Evolutionary conservation across 176 grass and related monocot genomes (phyloP).

Genomic region (Hordeum vulgare): DNA sequence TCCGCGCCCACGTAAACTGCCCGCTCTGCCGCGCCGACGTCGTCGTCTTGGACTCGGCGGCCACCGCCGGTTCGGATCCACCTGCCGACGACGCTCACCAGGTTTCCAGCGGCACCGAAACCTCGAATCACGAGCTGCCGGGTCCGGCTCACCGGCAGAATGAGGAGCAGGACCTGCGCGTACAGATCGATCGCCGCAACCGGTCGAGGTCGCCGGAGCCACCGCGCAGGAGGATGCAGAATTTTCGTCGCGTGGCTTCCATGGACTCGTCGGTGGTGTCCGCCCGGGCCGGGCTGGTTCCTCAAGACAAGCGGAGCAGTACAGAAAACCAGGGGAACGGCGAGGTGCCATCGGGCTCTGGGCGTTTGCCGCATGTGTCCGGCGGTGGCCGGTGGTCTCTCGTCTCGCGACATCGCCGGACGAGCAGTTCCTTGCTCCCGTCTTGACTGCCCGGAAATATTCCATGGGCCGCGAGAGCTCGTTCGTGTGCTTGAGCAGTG

Average conservation of each 20-base stretch:
- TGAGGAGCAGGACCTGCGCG: constrained; percentile 1
- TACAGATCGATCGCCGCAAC: background rate
- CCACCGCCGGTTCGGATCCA: background rate
- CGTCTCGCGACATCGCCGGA: background rate
- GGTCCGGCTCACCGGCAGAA: background rate
- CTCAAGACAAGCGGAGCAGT: background rate
- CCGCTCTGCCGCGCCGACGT: constrained; percentile 75
- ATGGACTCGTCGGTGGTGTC: constrained; percentile 25
- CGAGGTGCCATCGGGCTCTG: constrained; percentile 3
- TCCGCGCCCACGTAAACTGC: constrained; percentile 74
- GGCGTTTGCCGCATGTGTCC: constrained; percentile 1
- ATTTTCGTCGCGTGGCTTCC: constrained; percentile 28
- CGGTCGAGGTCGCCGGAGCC: background rate
- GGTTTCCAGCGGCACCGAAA: background rate
- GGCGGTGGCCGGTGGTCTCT: constrained; percentile 19
- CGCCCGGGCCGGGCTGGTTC: background rate
- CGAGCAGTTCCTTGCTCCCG: constrained; percentile 22
- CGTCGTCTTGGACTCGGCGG: constrained; percentile 22
- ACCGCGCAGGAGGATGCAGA: background rate
- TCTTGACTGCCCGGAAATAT: background rate
- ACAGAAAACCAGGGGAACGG: constrained; percentile 2
- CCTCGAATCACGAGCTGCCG: background rate
- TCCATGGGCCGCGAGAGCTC: background rate
- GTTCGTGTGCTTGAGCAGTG: background rate
- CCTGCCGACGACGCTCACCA: background rate